Evolutionary conservation across 179 eudicot genomes (phyloP).

Genomic region (Spergularia azorica): DNA sequence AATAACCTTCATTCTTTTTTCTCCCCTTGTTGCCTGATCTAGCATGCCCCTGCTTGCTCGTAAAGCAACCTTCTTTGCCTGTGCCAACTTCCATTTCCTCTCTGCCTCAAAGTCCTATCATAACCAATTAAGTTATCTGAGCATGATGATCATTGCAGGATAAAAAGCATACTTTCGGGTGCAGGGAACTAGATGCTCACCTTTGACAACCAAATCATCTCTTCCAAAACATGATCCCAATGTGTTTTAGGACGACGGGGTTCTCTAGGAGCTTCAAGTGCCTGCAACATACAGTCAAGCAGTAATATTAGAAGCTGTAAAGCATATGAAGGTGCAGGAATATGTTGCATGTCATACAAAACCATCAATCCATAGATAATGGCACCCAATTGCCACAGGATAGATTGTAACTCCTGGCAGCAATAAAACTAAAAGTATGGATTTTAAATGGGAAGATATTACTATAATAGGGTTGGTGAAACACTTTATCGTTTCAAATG

Average conservation of each 20-base stretch:
- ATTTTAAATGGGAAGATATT: not conserved
- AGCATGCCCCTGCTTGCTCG: slow-evolving; percentile 97
- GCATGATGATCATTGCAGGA: slow-evolving; percentile 1
- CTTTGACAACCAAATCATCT: slow-evolving; percentile 99
- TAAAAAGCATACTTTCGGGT: not conserved
- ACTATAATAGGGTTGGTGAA: no score
- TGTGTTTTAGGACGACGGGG: slow-evolving; percentile 95
- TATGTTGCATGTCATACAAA: not conserved
- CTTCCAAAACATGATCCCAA: slow-evolving; percentile 99
- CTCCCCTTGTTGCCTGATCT: slow-evolving; percentile 93
- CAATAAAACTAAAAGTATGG: not conserved
- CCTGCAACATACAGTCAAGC: slow-evolving; percentile 45
- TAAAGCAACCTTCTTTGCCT: slow-evolving; percentile 92
- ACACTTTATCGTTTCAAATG: no score
- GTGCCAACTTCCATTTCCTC: slow-evolving; percentile 95
- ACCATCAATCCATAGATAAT: not conserved
- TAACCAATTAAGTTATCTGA: slow-evolving; percentile 14
- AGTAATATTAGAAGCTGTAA: not conserved
- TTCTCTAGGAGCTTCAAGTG: slow-evolving; percentile 94
- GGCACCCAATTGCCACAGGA: not conserved
- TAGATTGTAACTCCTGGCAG: not conserved
- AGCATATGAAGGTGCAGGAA: slow-evolving; percentile 3
- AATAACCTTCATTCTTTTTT: slow-evolving; percentile 79
- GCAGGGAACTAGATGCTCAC: slow-evolving; percentile 35
- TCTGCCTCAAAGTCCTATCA: slow-evolving; percentile 95